phyloP scores from a whole-genome alignment of 768 basidiomycete species.

The Holtermannia corniformis region DNA sequence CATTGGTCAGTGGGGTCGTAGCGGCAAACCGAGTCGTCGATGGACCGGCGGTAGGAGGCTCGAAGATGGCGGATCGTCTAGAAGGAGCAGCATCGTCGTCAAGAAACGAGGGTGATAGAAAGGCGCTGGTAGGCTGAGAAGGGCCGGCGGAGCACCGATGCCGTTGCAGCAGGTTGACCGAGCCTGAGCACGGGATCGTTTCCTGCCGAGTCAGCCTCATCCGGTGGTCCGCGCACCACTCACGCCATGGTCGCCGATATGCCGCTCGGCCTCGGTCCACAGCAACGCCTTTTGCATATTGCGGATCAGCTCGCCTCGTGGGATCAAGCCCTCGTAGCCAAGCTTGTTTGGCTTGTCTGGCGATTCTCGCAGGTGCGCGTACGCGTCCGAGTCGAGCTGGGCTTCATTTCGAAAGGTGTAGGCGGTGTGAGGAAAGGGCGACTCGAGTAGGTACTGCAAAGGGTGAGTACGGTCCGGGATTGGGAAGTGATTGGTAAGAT shows the following conservation, averaged over 20 bases:
- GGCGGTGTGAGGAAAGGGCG: slow-evolving; percentile 36
- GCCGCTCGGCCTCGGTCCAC: slow-evolving; percentile 35
- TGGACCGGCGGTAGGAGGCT: background rate
- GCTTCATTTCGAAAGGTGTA: slow-evolving; percentile 35
- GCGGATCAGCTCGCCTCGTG: slow-evolving; percentile 33
- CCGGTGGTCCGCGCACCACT: background rate
- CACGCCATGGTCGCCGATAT: slow-evolving; percentile 26
- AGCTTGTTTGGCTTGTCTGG: slow-evolving; percentile 5
- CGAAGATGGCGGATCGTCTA: background rate
- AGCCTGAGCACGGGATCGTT: background rate
- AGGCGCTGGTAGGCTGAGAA: background rate
- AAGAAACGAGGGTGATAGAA: background rate
- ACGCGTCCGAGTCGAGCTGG: slow-evolving; percentile 14
- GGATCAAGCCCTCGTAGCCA: slow-evolving; percentile 18
- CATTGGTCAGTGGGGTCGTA: background rate
- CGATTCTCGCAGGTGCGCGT: background rate
- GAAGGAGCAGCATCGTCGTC: background rate
- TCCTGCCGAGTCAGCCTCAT: background rate
- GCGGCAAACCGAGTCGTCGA: too few species aligned
- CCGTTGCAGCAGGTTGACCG: slow-evolving; percentile 1
- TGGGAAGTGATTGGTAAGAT: background rate
- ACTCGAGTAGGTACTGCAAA: slow-evolving; percentile 35
- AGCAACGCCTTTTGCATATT: slow-evolving; percentile 35
- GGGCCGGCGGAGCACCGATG: background rate
- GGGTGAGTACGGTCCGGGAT: too few species aligned